Percentiles rank a stretch among this genome's conserved stretches.
phyloP scores from a whole-genome alignment of 2,329 filamentous ascomycete species.

The Pseudocercospora pini-densiflorae region DNA sequence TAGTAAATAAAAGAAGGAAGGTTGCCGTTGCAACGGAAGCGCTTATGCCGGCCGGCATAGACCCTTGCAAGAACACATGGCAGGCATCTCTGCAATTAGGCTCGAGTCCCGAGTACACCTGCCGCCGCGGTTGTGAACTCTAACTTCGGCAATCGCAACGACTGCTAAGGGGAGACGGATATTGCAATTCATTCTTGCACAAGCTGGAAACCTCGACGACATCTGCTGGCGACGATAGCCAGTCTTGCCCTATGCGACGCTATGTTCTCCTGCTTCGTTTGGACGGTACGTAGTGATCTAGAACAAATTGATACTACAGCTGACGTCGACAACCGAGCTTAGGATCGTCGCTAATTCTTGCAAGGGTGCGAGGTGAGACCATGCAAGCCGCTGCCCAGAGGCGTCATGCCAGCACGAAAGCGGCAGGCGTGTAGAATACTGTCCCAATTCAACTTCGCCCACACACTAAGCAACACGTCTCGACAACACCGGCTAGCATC shows the following conservation, averaged over 20 bases:
- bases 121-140: not conserved
- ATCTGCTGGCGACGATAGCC: not conserved
- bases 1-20: too few species aligned
- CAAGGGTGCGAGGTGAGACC: conserved; percentile 9
- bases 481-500: not conserved
- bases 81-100: conserved; percentile 7
- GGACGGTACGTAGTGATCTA: conserved; percentile 1
- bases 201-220: not conserved
- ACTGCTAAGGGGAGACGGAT: not conserved
- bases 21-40: too few species aligned
- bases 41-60: too few species aligned
- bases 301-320: conserved; percentile 12
- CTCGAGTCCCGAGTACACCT: not conserved
- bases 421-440: not conserved
- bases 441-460: conserved; percentile 5
- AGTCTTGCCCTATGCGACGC: not conserved
- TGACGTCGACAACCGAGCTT: conserved; percentile 22
- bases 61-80: conserved; percentile 4
- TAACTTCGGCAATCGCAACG: not conserved
- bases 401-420: not conserved
- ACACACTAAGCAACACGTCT: conserved; percentile 3
- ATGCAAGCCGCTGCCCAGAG: conserved; percentile 5
- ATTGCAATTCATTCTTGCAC: not conserved
- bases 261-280: not conserved
- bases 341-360: conserved; percentile 21